Percentiles rank a stretch among this genome's conserved stretches.
Evolutionary conservation across 306 rosid species (phyloP).

Genomic region (Vicia faba): DNA sequence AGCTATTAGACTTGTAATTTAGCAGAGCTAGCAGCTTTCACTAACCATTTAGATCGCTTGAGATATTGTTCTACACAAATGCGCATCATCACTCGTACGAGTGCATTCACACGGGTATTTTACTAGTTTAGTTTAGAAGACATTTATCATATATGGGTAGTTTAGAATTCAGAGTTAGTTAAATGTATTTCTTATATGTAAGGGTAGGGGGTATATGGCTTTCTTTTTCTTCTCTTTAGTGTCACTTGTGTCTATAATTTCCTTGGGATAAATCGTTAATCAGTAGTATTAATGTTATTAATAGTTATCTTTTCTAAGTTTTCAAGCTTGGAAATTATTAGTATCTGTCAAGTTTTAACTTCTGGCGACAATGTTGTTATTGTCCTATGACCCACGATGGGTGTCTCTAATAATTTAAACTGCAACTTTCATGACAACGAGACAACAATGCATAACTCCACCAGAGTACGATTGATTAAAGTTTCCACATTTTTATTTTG

Average conservation of each 20-base stretch:
- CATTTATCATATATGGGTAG: conserved; percentile 32
- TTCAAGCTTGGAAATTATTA: background rate
- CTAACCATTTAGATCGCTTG: conserved; percentile 41
- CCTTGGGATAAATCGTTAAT: conserved; percentile 30
- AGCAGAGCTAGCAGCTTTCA: conserved; percentile 39
- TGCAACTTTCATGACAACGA: conserved; percentile 6
- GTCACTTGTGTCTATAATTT: conserved; percentile 51
- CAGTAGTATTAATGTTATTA: conserved; percentile 9
- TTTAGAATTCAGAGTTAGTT: conserved; percentile 15
- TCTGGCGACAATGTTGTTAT: background rate
- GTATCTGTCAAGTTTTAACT: background rate
- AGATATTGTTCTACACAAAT: conserved; percentile 6
- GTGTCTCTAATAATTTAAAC: background rate
- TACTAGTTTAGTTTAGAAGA: conserved; percentile 36
- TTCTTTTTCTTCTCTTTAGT: conserved; percentile 9
- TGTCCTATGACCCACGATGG: conserved; percentile 8
- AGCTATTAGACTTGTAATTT: conserved; percentile 43
- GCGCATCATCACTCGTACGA: too few relatives aligned
- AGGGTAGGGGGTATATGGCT: conserved; percentile 36
- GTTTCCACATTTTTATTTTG: conserved; percentile 16
- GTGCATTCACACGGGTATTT: too few relatives aligned
- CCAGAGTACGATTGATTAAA: background rate
- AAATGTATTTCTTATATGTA: conserved; percentile 36
- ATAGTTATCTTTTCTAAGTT: conserved; percentile 17
- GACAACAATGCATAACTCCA: background rate